A percentile compares a stretch with the other conserved stretches of the same genome.
These are phyloP conservation scores for Iris macrosiphon DNA, from an alignment of 106 monocot genomes.

Conservation along the genomic window DNA sequence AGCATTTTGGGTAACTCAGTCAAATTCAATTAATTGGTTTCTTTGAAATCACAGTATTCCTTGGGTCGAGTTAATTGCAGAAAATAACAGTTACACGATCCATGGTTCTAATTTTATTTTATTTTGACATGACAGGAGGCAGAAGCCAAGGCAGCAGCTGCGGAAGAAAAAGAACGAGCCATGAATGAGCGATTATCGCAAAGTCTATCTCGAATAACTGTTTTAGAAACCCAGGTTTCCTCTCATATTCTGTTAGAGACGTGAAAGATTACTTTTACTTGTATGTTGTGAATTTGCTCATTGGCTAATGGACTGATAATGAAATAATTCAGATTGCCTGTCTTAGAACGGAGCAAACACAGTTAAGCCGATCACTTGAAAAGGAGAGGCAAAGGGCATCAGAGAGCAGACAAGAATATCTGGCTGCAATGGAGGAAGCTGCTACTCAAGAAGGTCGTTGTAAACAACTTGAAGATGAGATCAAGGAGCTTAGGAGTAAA, in stretches of 20 bases:
- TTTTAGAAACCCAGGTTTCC: conserved; percentile 92
- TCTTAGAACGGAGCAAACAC: conserved; percentile 84
- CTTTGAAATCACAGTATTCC: too few species aligned
- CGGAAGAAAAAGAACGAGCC: conserved; percentile 77
- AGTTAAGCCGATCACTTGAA: conserved; percentile 71
- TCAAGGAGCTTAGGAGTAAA: conserved; percentile 55
- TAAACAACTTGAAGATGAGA: conserved; percentile 79
- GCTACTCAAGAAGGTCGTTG: conserved; percentile 82
- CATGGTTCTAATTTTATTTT: not conserved
- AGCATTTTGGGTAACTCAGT: too few species aligned
- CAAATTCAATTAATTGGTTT: too few species aligned
- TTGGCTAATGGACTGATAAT: not conserved
- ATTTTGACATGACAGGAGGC: conserved; percentile 57
- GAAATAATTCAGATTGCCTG: conserved; percentile 48
- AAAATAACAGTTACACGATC: too few species aligned
- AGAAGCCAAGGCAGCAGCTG: conserved; percentile 92
- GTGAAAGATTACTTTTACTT: not conserved
- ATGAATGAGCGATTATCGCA: conserved; percentile 85
- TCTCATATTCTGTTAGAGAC: too few species aligned
- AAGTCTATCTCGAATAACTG: conserved; percentile 70
- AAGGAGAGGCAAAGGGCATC: conserved; percentile 88
- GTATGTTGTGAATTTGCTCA: not conserved
- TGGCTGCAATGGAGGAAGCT: conserved; percentile 71
- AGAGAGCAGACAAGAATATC: conserved; percentile 84
- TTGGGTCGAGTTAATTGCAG: too few species aligned